Conservation (phyloP, 1,284 basidiomycete genomes). For the Sphaerobolus stellatus region DNA sequence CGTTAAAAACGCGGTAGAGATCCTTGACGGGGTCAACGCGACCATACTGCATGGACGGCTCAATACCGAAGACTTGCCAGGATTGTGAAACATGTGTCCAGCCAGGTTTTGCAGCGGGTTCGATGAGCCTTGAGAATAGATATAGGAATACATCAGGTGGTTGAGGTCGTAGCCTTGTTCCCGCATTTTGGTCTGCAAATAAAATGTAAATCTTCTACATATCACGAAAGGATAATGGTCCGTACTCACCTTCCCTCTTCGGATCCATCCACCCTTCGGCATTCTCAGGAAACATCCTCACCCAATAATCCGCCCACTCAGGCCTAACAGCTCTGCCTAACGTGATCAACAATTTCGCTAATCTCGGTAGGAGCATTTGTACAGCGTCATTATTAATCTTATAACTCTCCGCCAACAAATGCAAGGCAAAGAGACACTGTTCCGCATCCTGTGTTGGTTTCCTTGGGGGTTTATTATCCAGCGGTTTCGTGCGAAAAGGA, state of each 20-base stretch:
- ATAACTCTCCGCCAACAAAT: constrained; percentile 68
- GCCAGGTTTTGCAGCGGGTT: constrained; percentile 7
- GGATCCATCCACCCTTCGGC: constrained; percentile 56
- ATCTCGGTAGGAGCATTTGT: constrained; percentile 32
- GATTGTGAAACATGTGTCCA: constrained; percentile 9
- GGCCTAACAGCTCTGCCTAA: constrained; percentile 56
- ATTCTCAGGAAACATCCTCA: constrained; percentile 65
- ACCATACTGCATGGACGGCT: constrained; percentile 41
- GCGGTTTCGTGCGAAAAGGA: not conserved
- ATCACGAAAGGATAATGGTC: not conserved
- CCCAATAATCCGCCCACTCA: constrained; percentile 90
- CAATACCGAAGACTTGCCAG: constrained; percentile 12
- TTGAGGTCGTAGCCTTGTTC: constrained; percentile 18
- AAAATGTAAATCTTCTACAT: not conserved
- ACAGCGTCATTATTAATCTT: constrained; percentile 52
- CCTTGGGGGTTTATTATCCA: not conserved
- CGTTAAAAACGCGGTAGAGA: constrained; percentile 45
- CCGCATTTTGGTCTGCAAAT: not conserved
- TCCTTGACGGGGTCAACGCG: constrained; percentile 50
- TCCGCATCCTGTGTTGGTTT: constrained; percentile 9
- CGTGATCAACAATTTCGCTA: constrained; percentile 30
- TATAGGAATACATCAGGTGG: constrained; percentile 39
- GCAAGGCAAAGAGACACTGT: constrained; percentile 58
- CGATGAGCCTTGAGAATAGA: constrained; percentile 24
- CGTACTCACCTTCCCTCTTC: constrained; percentile 11